phyloP scores from a whole-genome alignment of 768 basidiomycete genomes.

The Naematelia encephala region DNA sequence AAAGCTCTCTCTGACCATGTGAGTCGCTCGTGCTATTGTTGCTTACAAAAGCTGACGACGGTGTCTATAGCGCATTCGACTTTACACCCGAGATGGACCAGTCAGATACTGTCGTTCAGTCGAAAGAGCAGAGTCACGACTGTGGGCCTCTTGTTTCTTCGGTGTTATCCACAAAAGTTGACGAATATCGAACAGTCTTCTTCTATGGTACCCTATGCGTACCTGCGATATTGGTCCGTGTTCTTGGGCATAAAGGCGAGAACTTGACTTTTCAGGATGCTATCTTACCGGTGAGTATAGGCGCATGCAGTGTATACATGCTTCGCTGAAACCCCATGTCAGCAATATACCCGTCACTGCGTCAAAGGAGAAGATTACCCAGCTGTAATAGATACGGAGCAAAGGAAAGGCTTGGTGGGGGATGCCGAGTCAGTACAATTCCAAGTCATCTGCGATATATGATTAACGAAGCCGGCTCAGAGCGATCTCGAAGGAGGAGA shows the following conservation, averaged over 20 bases:
- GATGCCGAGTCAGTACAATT: conserved; percentile 22
- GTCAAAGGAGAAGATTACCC: conserved; percentile 80
- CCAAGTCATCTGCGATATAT: no score
- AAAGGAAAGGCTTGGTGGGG: conserved; percentile 56
- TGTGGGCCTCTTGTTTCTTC: conserved; percentile 15
- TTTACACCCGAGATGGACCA: neutral
- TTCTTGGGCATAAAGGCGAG: conserved; percentile 66
- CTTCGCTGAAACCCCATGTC: neutral
- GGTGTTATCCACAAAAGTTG: neutral
- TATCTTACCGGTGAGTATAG: conserved; percentile 61
- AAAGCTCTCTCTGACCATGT: neutral
- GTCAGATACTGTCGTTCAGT: neutral
- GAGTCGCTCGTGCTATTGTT: neutral
- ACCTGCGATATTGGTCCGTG: conserved; percentile 71
- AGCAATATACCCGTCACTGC: conserved; percentile 79
- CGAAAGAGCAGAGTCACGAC: conserved; percentile 13
- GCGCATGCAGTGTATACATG: neutral
- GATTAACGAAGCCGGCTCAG: neutral
- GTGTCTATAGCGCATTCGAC: neutral
- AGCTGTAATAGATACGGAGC: conserved; percentile 65
- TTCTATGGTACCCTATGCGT: conserved; percentile 91
- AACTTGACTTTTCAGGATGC: conserved; percentile 70
- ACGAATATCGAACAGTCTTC: conserved; percentile 54
- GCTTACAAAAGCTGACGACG: no score
- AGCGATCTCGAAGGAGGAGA: conserved; percentile 55